Percentiles rank a stretch among this genome's conserved stretches.
Conservation (phyloP, 192 early-diverging fungal species). For the Mortierella claussenii region DNA sequence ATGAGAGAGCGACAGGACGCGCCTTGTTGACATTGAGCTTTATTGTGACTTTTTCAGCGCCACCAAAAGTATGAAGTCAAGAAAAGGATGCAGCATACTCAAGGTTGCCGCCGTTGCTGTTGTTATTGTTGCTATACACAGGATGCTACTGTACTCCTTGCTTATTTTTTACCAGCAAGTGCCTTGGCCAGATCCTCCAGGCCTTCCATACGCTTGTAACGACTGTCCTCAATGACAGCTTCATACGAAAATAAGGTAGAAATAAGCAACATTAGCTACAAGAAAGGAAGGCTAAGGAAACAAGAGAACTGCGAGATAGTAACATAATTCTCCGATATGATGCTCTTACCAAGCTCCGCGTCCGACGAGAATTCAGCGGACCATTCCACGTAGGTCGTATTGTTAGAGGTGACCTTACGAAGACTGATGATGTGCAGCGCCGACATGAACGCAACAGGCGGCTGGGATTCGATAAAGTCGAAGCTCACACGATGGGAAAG, state of each 20-base stretch:
- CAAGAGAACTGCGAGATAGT: no score
- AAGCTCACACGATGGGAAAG: conserved; percentile 60
- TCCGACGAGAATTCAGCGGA: conserved; percentile 65
- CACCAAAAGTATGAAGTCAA: not conserved
- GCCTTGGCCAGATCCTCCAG: conserved; percentile 65
- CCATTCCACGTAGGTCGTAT: conserved; percentile 70
- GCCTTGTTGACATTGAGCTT: no score
- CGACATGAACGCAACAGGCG: conserved; percentile 61
- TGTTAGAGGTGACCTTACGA: conserved; percentile 58
- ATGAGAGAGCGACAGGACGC: no score
- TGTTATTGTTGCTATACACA: no score
- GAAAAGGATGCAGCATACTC: no score
- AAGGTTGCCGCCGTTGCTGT: no score
- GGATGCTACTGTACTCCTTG: no score
- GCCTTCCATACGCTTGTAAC: conserved; percentile 70
- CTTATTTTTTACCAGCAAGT: conserved; percentile 12
- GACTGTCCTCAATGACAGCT: conserved; percentile 62
- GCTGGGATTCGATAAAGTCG: conserved; percentile 65
- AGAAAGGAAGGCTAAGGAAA: no score
- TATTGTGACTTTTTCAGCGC: not conserved
- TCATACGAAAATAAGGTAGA: not conserved
- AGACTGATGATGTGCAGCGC: conserved; percentile 64
- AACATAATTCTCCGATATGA: no score
- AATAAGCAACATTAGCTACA: not conserved
- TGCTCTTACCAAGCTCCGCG: conserved; percentile 46